A percentile compares a stretch with the other conserved stretches of the same genome.
Conservation (phyloP, 768 basidiomycete species). For the Mycena chlorophos region DNA sequence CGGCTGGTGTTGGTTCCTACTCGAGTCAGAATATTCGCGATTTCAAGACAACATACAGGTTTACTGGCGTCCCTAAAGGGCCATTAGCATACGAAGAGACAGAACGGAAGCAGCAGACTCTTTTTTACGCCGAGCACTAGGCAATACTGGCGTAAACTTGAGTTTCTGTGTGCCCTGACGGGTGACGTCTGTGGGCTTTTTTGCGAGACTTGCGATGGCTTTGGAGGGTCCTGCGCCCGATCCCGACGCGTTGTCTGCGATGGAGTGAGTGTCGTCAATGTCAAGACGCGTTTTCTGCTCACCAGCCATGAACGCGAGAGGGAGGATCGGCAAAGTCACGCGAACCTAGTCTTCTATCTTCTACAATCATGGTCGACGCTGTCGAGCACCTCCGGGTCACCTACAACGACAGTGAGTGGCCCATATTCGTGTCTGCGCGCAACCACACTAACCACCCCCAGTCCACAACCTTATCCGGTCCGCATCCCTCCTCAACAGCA, state of each 20-base stretch:
- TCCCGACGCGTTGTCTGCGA: conserved; percentile 35
- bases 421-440: neutral
- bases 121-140: conserved; percentile 78
- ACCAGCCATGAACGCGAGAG: conserved; percentile 29
- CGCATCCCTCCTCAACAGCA: neutral
- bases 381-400: conserved; percentile 70
- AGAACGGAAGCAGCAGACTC: conserved; percentile 35
- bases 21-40: conserved; percentile 1
- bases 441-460: neutral
- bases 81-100: conserved; percentile 13
- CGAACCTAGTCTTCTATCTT: conserved; percentile 1
- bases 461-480: conserved; percentile 78
- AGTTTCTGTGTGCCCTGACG: conserved; percentile 73
- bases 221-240: conserved; percentile 42
- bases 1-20: conserved; percentile 49
- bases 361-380: conserved; percentile 38
- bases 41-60: conserved; percentile 45
- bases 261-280: conserved; percentile 8
- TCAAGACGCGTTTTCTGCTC: conserved; percentile 8
- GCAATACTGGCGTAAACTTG: conserved; percentile 79
- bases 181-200: conserved; percentile 69
- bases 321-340: neutral
- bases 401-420: conserved; percentile 68
- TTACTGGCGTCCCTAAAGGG: conserved; percentile 61
- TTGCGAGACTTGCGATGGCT: conserved; percentile 76